phyloP scores from a whole-genome alignment of 257 asterid genomes.

The Cinchona pubescens region DNA sequence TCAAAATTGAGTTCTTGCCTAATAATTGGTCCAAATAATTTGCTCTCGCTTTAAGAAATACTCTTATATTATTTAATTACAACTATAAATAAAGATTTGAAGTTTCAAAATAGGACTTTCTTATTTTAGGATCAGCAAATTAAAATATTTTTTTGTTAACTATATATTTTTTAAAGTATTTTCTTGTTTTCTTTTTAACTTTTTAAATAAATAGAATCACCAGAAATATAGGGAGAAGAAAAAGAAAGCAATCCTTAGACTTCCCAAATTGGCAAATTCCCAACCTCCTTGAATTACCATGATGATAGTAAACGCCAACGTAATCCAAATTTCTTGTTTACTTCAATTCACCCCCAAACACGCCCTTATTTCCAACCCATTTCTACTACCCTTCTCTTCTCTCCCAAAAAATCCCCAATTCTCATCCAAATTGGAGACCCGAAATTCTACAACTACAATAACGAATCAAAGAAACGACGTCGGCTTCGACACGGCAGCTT shows the following conservation, averaged over 20 bases:
- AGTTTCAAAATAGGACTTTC: too few relatives aligned
- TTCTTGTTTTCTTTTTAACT: too few relatives aligned
- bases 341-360: conserved; percentile 32
- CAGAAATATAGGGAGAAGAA: neutral
- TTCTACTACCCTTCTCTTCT: conserved; percentile 16
- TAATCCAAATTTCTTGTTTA: conserved; percentile 34
- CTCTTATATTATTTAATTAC: too few relatives aligned
- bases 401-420: conserved; percentile 7
- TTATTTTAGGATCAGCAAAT: too few relatives aligned
- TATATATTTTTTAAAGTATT: too few relatives aligned
- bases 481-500: conserved; percentile 56
- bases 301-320: too few relatives aligned
- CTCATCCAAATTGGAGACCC: conserved; percentile 18
- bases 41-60: too few relatives aligned
- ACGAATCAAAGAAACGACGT: conserved; percentile 33
- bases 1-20: too few relatives aligned
- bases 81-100: too few relatives aligned
- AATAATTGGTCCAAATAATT: too few relatives aligned
- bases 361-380: conserved; percentile 23
- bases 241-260: neutral
- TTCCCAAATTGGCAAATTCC: neutral
- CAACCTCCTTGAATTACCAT: neutral
- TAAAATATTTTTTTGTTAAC: too few relatives aligned
- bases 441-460: conserved; percentile 19
- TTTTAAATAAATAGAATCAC: neutral